A percentile compares a stretch with the other conserved stretches of the same genome.
Evolutionary conservation across 2,329 filamentous ascomycete species (phyloP).

Genomic region (Pyricularia sp.): DNA sequence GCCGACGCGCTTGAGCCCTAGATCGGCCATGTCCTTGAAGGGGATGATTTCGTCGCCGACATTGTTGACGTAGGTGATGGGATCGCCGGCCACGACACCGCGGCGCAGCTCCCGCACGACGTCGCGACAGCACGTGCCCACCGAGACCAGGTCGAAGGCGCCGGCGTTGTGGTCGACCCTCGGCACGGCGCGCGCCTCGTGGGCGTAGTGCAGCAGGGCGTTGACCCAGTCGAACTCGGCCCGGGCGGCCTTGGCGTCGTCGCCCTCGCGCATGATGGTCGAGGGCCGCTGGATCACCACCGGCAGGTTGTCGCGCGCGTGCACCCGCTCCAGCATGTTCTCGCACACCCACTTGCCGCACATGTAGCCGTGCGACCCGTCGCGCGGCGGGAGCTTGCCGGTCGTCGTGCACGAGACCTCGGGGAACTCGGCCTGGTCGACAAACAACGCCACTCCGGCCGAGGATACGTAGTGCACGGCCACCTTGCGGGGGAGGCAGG

Average conservation of each 20-base stretch:
- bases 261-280: too few relatives aligned
- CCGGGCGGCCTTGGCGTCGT: too few relatives aligned
- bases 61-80: too few relatives aligned
- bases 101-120: background rate
- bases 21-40: too few relatives aligned
- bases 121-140: background rate
- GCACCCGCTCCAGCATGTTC: background rate
- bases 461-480: slow-evolving; percentile 26
- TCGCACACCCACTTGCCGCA: background rate
- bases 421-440: background rate
- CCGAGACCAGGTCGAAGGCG: too few relatives aligned
- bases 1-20: too few relatives aligned
- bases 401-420: background rate
- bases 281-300: background rate
- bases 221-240: too few relatives aligned
- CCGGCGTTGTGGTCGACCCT: too few relatives aligned
- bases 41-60: too few relatives aligned
- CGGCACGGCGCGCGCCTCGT: too few relatives aligned
- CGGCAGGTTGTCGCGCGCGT: background rate
- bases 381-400: background rate
- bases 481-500: slow-evolving; percentile 9
- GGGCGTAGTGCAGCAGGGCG: too few relatives aligned
- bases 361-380: background rate
- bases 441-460: slow-evolving; percentile 14
- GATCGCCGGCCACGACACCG: background rate